Conservation (phyloP, 1,284 basidiomycete genomes). For the Coniferiporia sulphurascens region DNA sequence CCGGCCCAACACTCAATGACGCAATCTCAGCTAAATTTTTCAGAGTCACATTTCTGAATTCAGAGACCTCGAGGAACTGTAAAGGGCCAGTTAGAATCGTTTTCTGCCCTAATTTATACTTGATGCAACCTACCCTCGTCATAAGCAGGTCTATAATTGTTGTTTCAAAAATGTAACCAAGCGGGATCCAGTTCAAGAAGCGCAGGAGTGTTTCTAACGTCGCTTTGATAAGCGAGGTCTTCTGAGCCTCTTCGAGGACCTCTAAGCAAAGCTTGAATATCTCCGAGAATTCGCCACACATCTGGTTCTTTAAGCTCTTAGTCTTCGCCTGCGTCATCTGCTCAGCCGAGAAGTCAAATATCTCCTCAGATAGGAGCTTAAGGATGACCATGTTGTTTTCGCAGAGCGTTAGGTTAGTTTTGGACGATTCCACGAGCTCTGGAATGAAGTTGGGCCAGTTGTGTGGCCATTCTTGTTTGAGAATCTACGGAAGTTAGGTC, state of each 20-base stretch:
- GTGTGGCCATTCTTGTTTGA: conserved; percentile 99
- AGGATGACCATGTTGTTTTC: conserved; percentile 99
- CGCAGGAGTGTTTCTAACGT: conserved; percentile 94
- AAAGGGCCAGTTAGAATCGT: conserved; percentile 15
- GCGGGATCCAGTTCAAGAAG: conserved; percentile 99
- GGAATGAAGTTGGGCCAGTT: conserved; percentile 99
- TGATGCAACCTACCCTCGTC: conserved; percentile 64
- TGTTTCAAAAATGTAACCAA: conserved; percentile 99
- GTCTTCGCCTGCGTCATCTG: conserved; percentile 99
- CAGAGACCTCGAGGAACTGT: conserved; percentile 93
- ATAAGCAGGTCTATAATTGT: conserved; percentile 94
- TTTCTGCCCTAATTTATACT: background rate
- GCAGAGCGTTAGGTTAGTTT: conserved; percentile 93
- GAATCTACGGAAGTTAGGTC: conserved; percentile 56
- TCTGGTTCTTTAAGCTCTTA: conserved; percentile 95
- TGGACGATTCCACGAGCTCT: conserved; percentile 96
- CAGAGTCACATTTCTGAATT: conserved; percentile 96
- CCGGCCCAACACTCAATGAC: conserved; percentile 89
- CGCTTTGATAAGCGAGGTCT: conserved; percentile 91
- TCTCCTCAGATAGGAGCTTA: conserved; percentile 96
- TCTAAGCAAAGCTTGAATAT: conserved; percentile 96
- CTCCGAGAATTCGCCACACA: conserved; percentile 96
- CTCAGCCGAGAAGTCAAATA: conserved; percentile 98
- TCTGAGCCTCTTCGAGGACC: conserved; percentile 96
- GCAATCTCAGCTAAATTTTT: conserved; percentile 99